phyloP scores from a whole-genome alignment of 78 protist species.

The Planoprotostelium fungivorum region DNA sequence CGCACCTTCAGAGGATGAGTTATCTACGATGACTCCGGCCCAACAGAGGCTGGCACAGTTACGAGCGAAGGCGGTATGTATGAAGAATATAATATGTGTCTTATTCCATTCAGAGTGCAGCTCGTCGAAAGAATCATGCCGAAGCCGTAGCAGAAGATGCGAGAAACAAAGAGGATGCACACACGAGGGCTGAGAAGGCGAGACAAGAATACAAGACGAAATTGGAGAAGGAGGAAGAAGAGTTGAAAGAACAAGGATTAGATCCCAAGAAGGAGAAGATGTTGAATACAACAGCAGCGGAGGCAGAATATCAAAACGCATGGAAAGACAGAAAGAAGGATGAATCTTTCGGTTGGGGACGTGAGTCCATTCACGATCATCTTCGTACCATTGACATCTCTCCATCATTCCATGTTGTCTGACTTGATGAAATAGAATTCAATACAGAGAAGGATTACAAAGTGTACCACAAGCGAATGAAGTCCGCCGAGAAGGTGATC shows the following conservation, averaged over 20 bases:
- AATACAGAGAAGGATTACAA: background rate
- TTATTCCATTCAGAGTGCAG: background rate
- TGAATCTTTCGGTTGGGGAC: background rate
- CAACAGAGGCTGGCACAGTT: background rate
- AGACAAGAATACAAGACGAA: conserved; percentile 27
- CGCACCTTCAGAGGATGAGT: background rate
- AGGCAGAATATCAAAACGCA: conserved; percentile 4
- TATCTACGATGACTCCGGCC: background rate
- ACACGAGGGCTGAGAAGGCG: conserved; percentile 25
- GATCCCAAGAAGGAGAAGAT: conserved; percentile 45
- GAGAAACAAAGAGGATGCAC: conserved; percentile 22
- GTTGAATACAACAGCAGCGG: conserved; percentile 21
- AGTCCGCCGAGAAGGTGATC: background rate
- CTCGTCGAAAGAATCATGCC: background rate
- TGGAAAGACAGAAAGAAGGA: conserved; percentile 17
- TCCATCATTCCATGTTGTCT: background rate
- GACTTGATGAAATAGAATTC: conserved; percentile 9
- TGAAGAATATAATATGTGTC: too few species aligned
- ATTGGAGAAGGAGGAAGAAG: conserved; percentile 23
- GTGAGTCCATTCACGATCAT: background rate
- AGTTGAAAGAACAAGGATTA: conserved; percentile 28
- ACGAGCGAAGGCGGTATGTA: background rate
- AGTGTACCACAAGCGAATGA: background rate
- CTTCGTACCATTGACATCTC: conserved; percentile 4
- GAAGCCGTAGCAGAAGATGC: conserved; percentile 51